phyloP scores from a whole-genome alignment of 208 protist genomes.

The Acanthamoeba lenticulata region DNA sequence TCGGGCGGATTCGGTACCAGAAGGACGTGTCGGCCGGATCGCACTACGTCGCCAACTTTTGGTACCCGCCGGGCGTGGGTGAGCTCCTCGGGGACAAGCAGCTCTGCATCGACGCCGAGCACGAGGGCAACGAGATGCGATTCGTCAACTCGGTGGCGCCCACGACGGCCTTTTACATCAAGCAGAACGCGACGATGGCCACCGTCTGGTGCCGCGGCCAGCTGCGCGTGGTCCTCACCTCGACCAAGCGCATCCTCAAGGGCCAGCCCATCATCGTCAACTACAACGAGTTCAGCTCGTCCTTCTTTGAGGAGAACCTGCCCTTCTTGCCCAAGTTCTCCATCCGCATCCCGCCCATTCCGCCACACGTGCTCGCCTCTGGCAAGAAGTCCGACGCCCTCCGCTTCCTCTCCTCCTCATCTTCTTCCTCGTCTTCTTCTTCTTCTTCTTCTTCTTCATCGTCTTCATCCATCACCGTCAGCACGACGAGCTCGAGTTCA shows the following conservation, averaged over 20 bases:
- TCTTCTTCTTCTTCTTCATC: neutral
- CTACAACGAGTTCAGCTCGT: conserved; percentile 39
- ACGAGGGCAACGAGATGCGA: conserved; percentile 39
- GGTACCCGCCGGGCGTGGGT: neutral
- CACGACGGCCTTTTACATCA: conserved; percentile 62
- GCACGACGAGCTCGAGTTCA: too few species aligned
- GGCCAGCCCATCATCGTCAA: conserved; percentile 59
- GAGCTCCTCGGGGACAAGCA: neutral
- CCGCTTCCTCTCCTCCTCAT: neutral
- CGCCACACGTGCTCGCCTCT: neutral
- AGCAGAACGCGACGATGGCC: conserved; percentile 40
- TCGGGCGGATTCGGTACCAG: conserved; percentile 39
- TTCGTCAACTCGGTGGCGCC: conserved; percentile 54
- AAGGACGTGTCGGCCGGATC: neutral
- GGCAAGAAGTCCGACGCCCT: conserved; percentile 26
- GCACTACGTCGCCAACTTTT: conserved; percentile 58
- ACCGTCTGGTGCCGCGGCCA: conserved; percentile 8
- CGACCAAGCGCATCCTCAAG: neutral
- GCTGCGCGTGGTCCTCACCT: conserved; percentile 12
- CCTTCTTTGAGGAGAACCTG: conserved; percentile 66
- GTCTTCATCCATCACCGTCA: neutral
- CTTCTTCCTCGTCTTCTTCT: neutral
- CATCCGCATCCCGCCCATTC: conserved; percentile 21
- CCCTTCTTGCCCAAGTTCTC: conserved; percentile 7
- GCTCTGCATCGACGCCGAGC: conserved; percentile 50